Percentiles rank a stretch among this genome's conserved stretches.
phyloP scores from a whole-genome alignment of 2,329 filamentous ascomycete genomes.

The Trichoderma polysporum region DNA sequence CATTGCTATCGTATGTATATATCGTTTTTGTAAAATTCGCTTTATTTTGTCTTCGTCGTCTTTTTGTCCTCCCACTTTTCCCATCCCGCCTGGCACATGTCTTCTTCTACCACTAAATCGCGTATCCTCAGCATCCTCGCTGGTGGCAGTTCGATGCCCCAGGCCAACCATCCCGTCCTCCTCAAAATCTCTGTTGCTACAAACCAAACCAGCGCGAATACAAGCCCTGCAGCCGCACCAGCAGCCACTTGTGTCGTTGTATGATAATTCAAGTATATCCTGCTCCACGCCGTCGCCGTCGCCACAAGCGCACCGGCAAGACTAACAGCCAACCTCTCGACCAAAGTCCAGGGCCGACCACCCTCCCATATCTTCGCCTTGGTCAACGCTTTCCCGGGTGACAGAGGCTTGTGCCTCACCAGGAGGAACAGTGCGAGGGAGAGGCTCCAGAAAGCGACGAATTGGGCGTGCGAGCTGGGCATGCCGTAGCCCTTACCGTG shows the following conservation, averaged over 20 bases:
- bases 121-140: conserved; percentile 69
- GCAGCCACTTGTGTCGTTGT: conserved; percentile 84
- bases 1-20: background rate
- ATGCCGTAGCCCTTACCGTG: conserved; percentile 96
- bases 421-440: conserved; percentile 83
- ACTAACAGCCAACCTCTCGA: conserved; percentile 57
- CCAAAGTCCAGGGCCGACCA: conserved; percentile 54
- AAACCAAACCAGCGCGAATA: conserved; percentile 80
- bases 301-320: conserved; percentile 61
- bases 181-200: conserved; percentile 65
- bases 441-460: conserved; percentile 86
- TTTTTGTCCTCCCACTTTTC: conserved; percentile 74
- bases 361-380: background rate
- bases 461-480: conserved; percentile 93
- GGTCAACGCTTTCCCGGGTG: background rate
- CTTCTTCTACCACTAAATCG: conserved; percentile 84
- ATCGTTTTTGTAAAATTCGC: background rate
- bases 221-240: conserved; percentile 67
- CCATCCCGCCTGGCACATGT: conserved; percentile 89
- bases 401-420: conserved; percentile 66
- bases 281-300: conserved; percentile 71
- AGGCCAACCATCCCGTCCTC: conserved; percentile 66
- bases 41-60: conserved; percentile 33
- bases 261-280: conserved; percentile 92
- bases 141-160: conserved; percentile 66